Percentiles rank a stretch among this genome's conserved stretches.
These are phyloP conservation scores for Rubroboletus satanas DNA, from an alignment of 768 basidiomycete genomes.

Conservation along the genomic window DNA sequence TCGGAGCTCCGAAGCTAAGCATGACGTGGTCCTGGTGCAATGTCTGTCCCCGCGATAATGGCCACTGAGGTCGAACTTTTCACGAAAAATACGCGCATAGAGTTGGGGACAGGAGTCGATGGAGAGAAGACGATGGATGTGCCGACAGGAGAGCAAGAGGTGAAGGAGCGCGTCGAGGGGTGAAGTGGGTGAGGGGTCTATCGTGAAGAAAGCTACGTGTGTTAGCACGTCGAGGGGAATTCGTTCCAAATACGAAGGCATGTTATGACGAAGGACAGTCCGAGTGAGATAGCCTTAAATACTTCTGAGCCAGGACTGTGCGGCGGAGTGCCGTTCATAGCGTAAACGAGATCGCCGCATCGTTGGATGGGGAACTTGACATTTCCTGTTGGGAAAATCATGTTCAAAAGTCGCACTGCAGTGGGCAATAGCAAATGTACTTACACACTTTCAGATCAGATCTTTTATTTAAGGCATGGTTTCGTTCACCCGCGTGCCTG, in stretches of 20 bases:
- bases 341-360: conserved; percentile 33
- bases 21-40: conserved; percentile 36
- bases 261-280: conserved; percentile 26
- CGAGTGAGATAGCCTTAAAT: conserved; percentile 22
- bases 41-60: conserved; percentile 23
- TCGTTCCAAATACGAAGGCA: conserved; percentile 45
- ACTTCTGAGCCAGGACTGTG: conserved; percentile 18
- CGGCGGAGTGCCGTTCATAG: conserved; percentile 32
- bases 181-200: conserved; percentile 35
- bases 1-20: conserved; percentile 47
- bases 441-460: conserved; percentile 32
- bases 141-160: conserved; percentile 45
- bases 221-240: conserved; percentile 57
- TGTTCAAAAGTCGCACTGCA: conserved; percentile 26
- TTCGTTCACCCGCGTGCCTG: conserved; percentile 30
- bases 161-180: conserved; percentile 41
- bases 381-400: conserved; percentile 38
- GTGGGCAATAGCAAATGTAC: conserved; percentile 28
- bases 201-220: conserved; percentile 48
- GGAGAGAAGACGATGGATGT: conserved; percentile 42
- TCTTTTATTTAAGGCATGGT: conserved; percentile 33
- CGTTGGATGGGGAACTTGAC: conserved; percentile 30
- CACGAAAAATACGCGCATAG: conserved; percentile 52
- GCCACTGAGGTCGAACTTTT: conserved; percentile 43
- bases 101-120: conserved; percentile 46